Conservation (phyloP, 805 yeast species). For the Saccharomycopsis sp. region DNA sequence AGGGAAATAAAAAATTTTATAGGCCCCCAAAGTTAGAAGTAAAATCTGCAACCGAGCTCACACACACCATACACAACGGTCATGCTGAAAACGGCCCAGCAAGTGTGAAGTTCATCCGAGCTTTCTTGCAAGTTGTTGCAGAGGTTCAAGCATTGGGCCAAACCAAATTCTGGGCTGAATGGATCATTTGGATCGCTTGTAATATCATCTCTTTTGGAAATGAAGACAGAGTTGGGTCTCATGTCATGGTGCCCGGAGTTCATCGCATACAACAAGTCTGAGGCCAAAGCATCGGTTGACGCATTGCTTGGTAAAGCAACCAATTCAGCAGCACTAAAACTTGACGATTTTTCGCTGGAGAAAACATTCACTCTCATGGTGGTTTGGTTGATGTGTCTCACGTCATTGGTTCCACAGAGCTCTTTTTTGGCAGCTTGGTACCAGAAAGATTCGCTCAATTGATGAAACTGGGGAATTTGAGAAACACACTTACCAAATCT, state of each 20-base stretch:
- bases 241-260: not conserved
- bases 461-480: conserved; percentile 10
- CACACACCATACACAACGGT: conserved; percentile 19
- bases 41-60: conserved; percentile 15
- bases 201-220: not conserved
- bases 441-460: conserved; percentile 14
- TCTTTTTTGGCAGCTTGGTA: conserved; percentile 18
- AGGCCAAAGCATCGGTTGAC: conserved; percentile 4
- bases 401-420: conserved; percentile 14
- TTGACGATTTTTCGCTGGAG: not conserved
- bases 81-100: conserved; percentile 14
- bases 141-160: conserved; percentile 12
- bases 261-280: conserved; percentile 13
- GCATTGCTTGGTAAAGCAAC: conserved; percentile 3
- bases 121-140: conserved; percentile 10
- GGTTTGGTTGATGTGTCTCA: not conserved
- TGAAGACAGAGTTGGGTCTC: not conserved
- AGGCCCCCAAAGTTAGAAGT: too few relatives aligned
- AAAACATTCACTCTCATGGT: not conserved
- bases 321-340: conserved; percentile 4
- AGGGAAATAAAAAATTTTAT: too few relatives aligned
- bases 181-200: not conserved
- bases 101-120: conserved; percentile 10
- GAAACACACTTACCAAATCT: conserved; percentile 18
- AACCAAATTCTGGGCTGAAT: conserved; percentile 6